Evolutionary conservation across 1,139 yeast genomes (phyloP).

Genomic region (Pichia sp.): DNA sequence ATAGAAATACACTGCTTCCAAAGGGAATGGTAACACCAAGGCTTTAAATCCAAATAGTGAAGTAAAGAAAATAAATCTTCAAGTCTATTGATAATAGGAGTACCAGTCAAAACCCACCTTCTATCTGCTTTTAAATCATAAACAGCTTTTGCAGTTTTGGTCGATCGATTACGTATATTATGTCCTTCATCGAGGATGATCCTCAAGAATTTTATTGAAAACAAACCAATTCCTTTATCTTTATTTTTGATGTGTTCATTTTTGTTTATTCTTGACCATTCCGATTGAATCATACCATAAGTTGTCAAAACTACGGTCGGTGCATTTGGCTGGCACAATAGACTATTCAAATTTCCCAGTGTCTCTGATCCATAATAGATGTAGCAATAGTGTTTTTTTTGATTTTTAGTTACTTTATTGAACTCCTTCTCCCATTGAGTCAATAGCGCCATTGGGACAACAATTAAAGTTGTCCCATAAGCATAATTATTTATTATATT

Average conservation of each 20-base stretch:
- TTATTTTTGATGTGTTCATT: conserved; percentile 20
- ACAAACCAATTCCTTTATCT: conserved; percentile 41
- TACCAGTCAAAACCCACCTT: conserved; percentile 88
- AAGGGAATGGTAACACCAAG: conserved; percentile 81
- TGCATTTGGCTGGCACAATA: conserved; percentile 37
- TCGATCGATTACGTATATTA: conserved; percentile 70
- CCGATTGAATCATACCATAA: conserved; percentile 80
- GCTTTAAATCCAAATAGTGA: conserved; percentile 68
- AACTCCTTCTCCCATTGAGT: conserved; percentile 90
- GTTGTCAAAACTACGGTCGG: conserved; percentile 82
- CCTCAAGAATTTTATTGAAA: conserved; percentile 67
- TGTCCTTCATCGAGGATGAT: conserved; percentile 91
- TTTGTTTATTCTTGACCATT: conserved; percentile 36
- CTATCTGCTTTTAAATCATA: conserved; percentile 56
- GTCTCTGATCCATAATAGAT: conserved; percentile 71
- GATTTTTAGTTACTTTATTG: conserved; percentile 44
- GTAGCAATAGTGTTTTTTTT: conserved; percentile 33
- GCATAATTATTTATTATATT: conserved; percentile 38
- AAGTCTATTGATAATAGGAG: conserved; percentile 83
- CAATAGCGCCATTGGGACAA: conserved; percentile 86
- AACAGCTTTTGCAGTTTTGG: conserved; percentile 77
- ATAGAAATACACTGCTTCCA: conserved; percentile 86
- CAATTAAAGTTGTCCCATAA: conserved; percentile 60
- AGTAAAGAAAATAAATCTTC: conserved; percentile 75
- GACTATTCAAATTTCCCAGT: conserved; percentile 36